A percentile compares a stretch with the other conserved stretches of the same genome.
Conservation (phyloP, 1,139 yeast species). For the Magnusiomyces suaveolens region DNA sequence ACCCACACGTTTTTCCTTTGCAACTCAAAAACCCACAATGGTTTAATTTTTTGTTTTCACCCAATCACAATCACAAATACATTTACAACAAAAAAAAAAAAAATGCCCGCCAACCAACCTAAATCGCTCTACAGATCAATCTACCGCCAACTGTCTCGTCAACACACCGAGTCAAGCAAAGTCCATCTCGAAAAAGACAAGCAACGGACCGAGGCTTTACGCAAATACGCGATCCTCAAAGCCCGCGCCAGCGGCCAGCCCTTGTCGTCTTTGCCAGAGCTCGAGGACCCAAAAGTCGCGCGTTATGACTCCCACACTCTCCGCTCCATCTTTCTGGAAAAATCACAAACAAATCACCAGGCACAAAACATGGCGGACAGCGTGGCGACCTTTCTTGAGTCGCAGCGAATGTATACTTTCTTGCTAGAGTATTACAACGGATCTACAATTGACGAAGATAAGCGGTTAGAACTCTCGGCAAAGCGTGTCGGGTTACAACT, state of each 20-base stretch:
- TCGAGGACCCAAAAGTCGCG: background rate
- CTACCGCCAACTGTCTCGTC: conserved; percentile 27
- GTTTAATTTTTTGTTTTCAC: background rate
- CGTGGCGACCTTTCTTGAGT: conserved; percentile 47
- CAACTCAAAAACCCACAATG: background rate
- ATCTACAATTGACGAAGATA: conserved; percentile 63
- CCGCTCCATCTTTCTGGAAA: background rate
- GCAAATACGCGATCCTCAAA: conserved; percentile 19
- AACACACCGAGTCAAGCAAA: conserved; percentile 25
- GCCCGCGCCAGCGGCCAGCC: conserved; percentile 13
- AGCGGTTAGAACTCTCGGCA: conserved; percentile 71
- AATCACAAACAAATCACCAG: background rate
- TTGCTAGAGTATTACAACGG: conserved; percentile 81
- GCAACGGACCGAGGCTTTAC: conserved; percentile 20
- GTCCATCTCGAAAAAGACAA: conserved; percentile 23
- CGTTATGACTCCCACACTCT: background rate
- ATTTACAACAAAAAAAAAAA: background rate
- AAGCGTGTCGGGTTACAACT: conserved; percentile 70
- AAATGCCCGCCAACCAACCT: background rate
- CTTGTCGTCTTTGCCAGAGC: background rate
- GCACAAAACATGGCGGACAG: conserved; percentile 35
- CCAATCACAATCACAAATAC: too few species aligned
- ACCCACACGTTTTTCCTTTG: background rate
- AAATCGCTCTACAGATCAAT: conserved; percentile 22
- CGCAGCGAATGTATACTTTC: conserved; percentile 71